A percentile compares a stretch with the other conserved stretches of the same genome.
Conservation (phyloP, 2,329 filamentous ascomycete species). For the Clathrospora elynae region DNA sequence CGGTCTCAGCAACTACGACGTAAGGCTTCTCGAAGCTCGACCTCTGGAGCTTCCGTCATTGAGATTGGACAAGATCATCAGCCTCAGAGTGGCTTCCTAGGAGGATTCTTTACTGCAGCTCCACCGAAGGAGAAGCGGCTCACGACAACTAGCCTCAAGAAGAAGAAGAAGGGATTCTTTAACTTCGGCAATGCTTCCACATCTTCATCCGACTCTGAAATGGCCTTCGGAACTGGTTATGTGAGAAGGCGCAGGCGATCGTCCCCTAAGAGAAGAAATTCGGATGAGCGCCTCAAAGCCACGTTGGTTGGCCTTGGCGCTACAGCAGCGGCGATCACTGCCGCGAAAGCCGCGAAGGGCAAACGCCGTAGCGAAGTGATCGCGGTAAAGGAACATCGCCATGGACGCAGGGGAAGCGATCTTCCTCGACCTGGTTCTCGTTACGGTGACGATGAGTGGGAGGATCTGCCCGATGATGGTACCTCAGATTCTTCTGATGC, state of each 20-base stretch:
- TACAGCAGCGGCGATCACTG: slow-evolving; percentile 56
- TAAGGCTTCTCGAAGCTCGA: slow-evolving; percentile 44
- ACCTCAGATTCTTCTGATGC: slow-evolving; percentile 55
- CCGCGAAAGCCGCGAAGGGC: slow-evolving; percentile 45
- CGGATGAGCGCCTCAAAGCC: slow-evolving; percentile 54
- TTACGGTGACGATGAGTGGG: slow-evolving; percentile 57
- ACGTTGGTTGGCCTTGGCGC: slow-evolving; percentile 55
- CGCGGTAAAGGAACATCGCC: slow-evolving; percentile 42
- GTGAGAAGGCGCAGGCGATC: slow-evolving; percentile 31
- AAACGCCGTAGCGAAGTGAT: slow-evolving; percentile 42
- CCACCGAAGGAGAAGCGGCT: slow-evolving; percentile 39
- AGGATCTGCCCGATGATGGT: slow-evolving; percentile 46
- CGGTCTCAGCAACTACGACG: slow-evolving; percentile 34
- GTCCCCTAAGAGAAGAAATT: slow-evolving; percentile 45
- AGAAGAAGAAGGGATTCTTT: slow-evolving; percentile 56
- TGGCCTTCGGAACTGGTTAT: slow-evolving; percentile 53
- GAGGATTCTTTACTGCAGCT: slow-evolving; percentile 65
- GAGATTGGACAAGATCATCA: slow-evolving; percentile 67
- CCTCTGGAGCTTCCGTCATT: slow-evolving; percentile 62
- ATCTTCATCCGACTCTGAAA: slow-evolving; percentile 53
- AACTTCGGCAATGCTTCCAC: slow-evolving; percentile 55
- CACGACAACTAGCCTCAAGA: slow-evolving; percentile 36
- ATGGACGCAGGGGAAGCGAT: slow-evolving; percentile 27
- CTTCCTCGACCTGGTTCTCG: slow-evolving; percentile 32
- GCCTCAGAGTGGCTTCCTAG: slow-evolving; percentile 51